These are phyloP conservation scores for Thermothielavioides terrestris DNA, from an alignment of 495 filamentous ascomycete genomes.

Conservation along the genomic window DNA sequence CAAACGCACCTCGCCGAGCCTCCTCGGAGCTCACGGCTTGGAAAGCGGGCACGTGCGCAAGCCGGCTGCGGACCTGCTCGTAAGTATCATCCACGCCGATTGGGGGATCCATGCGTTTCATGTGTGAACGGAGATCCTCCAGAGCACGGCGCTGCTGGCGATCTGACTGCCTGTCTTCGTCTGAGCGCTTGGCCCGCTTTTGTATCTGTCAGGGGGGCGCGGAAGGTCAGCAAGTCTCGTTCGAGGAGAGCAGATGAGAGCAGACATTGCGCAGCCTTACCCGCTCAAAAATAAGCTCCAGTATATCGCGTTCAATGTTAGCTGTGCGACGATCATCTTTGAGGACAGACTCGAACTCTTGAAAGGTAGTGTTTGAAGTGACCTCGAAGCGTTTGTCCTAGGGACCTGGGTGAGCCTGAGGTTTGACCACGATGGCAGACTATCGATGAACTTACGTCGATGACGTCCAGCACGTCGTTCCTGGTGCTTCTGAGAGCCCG, in stretches of 20 bases:
- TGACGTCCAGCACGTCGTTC: slow-evolving; percentile 80
- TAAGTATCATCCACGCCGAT: slow-evolving; percentile 69
- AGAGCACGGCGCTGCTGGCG: slow-evolving; percentile 76
- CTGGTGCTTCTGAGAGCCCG: slow-evolving; percentile 67
- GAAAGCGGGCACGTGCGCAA: slow-evolving; percentile 77
- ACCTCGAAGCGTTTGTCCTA: slow-evolving; percentile 90
- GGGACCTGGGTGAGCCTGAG: slow-evolving; percentile 1
- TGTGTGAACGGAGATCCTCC: slow-evolving; percentile 74
- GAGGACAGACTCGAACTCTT: slow-evolving; percentile 74
- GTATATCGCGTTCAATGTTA: slow-evolving; percentile 66
- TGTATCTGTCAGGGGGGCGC: slow-evolving; percentile 50
- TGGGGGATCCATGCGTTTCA: slow-evolving; percentile 89
- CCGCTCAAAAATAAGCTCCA: slow-evolving; percentile 71
- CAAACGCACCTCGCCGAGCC: slow-evolving; percentile 72
- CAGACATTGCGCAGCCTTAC: too few species aligned
- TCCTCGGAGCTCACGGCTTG: slow-evolving; percentile 73
- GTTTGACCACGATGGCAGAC: neutral
- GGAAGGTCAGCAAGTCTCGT: slow-evolving; percentile 17
- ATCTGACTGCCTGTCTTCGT: slow-evolving; percentile 81
- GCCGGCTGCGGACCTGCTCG: slow-evolving; percentile 68
- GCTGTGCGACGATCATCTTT: slow-evolving; percentile 76
- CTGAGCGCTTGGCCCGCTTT: slow-evolving; percentile 54
- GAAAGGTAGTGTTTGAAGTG: slow-evolving; percentile 71
- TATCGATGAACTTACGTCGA: slow-evolving; percentile 61
- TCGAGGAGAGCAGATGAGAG: too few species aligned